Percentiles rank a stretch among this genome's conserved stretches.
phyloP scores from a whole-genome alignment of 2,329 filamentous ascomycete genomes.

The Aspergillus brunneoviolaceus region DNA sequence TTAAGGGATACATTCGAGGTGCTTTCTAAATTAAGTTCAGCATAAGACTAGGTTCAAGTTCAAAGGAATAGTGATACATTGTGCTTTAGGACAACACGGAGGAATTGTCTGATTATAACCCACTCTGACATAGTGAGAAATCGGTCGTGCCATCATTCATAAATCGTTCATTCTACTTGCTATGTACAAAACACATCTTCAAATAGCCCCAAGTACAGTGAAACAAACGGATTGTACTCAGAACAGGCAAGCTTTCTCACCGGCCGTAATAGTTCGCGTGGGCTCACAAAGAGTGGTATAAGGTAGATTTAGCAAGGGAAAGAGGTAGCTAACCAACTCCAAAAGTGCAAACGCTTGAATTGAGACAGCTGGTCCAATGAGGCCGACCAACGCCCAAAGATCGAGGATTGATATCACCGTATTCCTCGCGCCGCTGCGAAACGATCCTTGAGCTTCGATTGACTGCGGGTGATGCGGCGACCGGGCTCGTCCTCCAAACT shows the following conservation, averaged over 20 bases:
- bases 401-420: slow-evolving; percentile 9
- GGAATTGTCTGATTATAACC: too few species aligned
- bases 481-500: slow-evolving; percentile 36
- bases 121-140: too few species aligned
- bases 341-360: slow-evolving; percentile 6
- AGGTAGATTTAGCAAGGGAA: neutral
- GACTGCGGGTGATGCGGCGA: slow-evolving; percentile 38
- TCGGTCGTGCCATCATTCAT: neutral
- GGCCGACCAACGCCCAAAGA: neutral
- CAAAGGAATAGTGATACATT: neutral
- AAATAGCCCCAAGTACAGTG: neutral
- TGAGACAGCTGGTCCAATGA: slow-evolving; percentile 38
- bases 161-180: neutral
- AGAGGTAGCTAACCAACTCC: neutral
- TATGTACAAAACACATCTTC: slow-evolving; percentile 2
- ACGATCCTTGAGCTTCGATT: slow-evolving; percentile 26
- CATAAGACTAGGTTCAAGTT: neutral
- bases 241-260: neutral
- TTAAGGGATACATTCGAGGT: neutral
- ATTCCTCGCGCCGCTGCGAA: slow-evolving; percentile 17
- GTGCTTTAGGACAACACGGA: too few species aligned
- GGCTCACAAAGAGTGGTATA: neutral
- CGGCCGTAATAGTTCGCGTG: neutral
- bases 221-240: neutral
- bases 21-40: neutral